Evolutionary conservation across 441 rosid species (phyloP), one percentile per base, ranked within the genome.

Genomic region (Kokia cookei): DNA sequence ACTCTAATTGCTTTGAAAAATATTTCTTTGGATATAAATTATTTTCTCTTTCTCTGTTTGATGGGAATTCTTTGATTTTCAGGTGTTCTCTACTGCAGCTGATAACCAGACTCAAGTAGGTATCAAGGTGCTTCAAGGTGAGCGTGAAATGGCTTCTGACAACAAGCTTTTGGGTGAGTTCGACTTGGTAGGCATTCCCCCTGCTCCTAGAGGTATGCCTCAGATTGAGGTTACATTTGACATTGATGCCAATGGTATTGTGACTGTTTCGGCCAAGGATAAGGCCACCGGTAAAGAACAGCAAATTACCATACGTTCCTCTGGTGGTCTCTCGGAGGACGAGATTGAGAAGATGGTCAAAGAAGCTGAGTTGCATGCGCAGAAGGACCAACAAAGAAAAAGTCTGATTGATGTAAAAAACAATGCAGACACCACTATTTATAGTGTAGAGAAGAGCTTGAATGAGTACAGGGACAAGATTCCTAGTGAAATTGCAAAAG

Each of bases 51-150:
- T 17, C 27, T 12, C 15, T 75, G 32, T 32, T 42, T 74, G 3
- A 70, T 66, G 66, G 4, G 27, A 69, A 32, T 14, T 51, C 29
- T 42, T 72, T 7, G 29, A 29, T 24, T 61, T 55, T 35, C 81
- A 95, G 99, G 93, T 83, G 17, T 95, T 95, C 84, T 95, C 99
- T 11, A 95, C 99, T 3, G 99, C 99, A 37, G 98, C 99, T 5
- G 99, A 95, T 79, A 95, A 95, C 74, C 99, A 95, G 87, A 93
- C 97, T 24, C 98, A 93, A 78, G 98, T 95, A 5, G 99, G 99
- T 45, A 95, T 95, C 77, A 95, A 80, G 85, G 99, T 95, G 59
- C 98, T 95, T 55, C 99, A 95, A 76, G 99, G 99, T 22, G 99
- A 95, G 75, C 96, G 99, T 37, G 98, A 95, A 72, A 91, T 95